These are phyloP conservation scores for Trametes coccinea DNA, from an alignment of 768 basidiomycete genomes.

Conservation along the genomic window DNA sequence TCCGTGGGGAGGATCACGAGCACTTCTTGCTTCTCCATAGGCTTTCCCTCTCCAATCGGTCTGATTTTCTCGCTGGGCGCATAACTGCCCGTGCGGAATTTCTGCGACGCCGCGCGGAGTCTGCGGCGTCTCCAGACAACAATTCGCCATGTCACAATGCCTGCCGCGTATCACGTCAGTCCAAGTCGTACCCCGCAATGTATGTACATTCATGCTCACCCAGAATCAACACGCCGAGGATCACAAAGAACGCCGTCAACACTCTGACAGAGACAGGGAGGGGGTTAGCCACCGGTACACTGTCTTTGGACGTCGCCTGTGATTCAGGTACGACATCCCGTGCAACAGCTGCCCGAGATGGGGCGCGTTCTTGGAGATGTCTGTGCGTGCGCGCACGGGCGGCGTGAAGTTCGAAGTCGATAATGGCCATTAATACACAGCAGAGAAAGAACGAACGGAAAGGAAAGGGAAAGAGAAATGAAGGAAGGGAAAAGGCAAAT, in stretches of 20 bases:
- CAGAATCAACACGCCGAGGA: constrained; percentile 22
- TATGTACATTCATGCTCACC: constrained; percentile 9
- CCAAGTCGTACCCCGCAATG: neutral
- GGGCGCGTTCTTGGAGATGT: neutral
- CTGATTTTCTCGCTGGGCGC: constrained; percentile 20
- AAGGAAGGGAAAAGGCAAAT: constrained; percentile 18
- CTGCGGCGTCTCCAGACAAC: constrained; percentile 23
- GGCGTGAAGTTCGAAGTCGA: constrained; percentile 8
- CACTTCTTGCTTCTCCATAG: constrained; percentile 20
- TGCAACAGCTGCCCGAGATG: neutral
- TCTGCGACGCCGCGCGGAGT: constrained; percentile 15
- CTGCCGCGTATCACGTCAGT: constrained; percentile 4
- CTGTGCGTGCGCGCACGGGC: constrained; percentile 7
- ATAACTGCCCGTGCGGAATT: constrained; percentile 20
- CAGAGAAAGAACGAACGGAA: constrained; percentile 14
- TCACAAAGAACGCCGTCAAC: constrained; percentile 21
- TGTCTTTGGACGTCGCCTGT: constrained; percentile 4
- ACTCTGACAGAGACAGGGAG: constrained; percentile 19
- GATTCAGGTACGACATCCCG: neutral
- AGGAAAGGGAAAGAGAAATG: constrained; percentile 10
- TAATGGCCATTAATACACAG: constrained; percentile 19
- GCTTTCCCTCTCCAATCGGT: constrained; percentile 17
- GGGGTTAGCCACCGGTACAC: constrained; percentile 8
- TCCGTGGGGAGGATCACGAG: constrained; percentile 21
- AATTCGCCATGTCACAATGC: constrained; percentile 24